Conservation (phyloP, 2,329 filamentous ascomycete genomes). For the Xylariaceae sp. region DNA sequence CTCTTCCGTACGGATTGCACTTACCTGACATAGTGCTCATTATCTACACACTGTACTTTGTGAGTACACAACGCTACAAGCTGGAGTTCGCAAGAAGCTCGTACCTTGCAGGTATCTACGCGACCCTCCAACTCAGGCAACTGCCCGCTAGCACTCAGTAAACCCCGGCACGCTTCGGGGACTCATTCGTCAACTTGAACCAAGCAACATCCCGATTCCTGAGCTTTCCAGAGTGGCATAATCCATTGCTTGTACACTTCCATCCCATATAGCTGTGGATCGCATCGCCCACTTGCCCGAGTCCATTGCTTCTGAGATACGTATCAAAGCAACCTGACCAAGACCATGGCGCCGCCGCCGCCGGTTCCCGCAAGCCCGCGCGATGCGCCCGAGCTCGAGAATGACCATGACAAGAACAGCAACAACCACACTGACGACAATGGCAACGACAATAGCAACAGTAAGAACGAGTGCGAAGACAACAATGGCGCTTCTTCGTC, state of each 20-base stretch:
- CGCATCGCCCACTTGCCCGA: neutral
- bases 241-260: neutral
- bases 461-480: neutral
- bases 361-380: slow-evolving; percentile 27
- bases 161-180: too few relatives aligned
- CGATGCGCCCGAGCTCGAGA: slow-evolving; percentile 22
- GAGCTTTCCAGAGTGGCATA: neutral
- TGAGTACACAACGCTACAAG: too few relatives aligned
- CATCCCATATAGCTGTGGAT: neutral
- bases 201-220: neutral
- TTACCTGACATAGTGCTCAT: too few relatives aligned
- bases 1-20: too few relatives aligned
- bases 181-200: neutral
- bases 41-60: too few relatives aligned
- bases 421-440: neutral
- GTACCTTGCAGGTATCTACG: slow-evolving; percentile 20
- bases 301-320: neutral
- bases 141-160: too few relatives aligned
- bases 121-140: slow-evolving; percentile 14
- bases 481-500: slow-evolving; percentile 24
- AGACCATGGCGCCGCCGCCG: slow-evolving; percentile 35
- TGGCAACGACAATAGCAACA: neutral
- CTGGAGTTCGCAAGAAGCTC: too few relatives aligned
- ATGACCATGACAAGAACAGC: neutral
- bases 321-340: neutral